Evolutionary conservation across 2,329 filamentous ascomycete species (phyloP), one percentile per base, ranked within the genome.

Genomic region (Fusarium domesticum): DNA sequence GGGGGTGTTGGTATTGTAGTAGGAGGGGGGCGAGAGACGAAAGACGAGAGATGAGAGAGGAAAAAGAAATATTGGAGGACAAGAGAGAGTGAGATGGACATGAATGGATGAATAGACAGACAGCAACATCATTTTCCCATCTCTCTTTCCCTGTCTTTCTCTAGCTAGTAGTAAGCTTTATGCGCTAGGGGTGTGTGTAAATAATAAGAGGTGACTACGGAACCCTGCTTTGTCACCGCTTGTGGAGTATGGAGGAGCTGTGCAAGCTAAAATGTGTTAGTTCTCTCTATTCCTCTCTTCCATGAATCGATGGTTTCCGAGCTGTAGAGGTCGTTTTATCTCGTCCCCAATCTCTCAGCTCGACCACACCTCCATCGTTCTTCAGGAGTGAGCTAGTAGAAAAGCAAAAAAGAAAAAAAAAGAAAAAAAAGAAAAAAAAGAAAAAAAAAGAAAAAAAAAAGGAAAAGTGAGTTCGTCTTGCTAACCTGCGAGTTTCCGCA

Each of bases 331-430:
- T n/a, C n/a, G n/a, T n/a, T n/a, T n/a, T n/a, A n/a, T n/a, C n/a
- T n/a, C n/a, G n/a, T n/a, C n/a, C n/a, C n/a, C n/a, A n/a, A n/a
- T 59, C 58, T 62, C 60, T 61, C 52, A 58, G 53, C 50, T 53
- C 48, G 50, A 56, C 35, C 40, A 37, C 43, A n/a, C n/a, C n/a
- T n/a, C n/a, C n/a, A n/a, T n/a, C n/a, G n/a, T n/a, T n/a, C n/a
- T 44, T 30, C 44, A 42, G 43, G 50, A 53, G 52, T 42, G 54
- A 39, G 39, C 39, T 42, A 46, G 34, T 17, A 18, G 14, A 35
- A 18, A 38, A 44, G 46, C 48, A 43, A 39, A 30, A 20, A 43
- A 43, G 30, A 35, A 48, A 15, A 31, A 16, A 31, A 34, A 5
- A 16, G 19, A 39, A 40, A 47, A 48, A 43, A 42, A 35, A 48